Base-by-base conservation (phyloP, 768 basidiomycete genomes). In the Kwoniella bestiolae region DNA sequence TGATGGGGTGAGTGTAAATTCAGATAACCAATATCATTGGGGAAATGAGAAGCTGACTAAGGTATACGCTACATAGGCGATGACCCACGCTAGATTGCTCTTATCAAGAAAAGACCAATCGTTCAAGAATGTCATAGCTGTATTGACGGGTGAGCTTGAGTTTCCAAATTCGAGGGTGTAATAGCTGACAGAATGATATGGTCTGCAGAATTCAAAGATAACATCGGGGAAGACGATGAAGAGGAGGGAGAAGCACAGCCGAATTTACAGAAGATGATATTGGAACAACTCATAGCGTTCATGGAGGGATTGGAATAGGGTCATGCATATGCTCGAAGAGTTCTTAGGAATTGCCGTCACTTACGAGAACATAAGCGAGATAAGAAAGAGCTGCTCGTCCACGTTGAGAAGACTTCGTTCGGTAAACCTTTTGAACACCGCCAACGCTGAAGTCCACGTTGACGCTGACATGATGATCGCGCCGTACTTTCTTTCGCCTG, bases 1-100 rank as follows among this genome's bases (percentile, higher is more conserved):
- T 72, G 95, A 98, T 73, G 96, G 95, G 38, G 96, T 96, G 83
- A 61, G 91, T 81, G n/a, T n/a, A n/a, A n/a, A n/a, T n/a, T n/a
- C n/a, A n/a, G n/a, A n/a, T n/a, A n/a, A n/a, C n/a, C n/a, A n/a
- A n/a, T n/a, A n/a, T n/a, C n/a, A n/a, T n/a, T n/a, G n/a, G n/a
- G n/a, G n/a, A n/a, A n/a, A n/a, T n/a, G n/a, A n/a, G n/a, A n/a
- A n/a, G n/a, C n/a, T n/a, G n/a, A n/a, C n/a, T n/a, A n/a, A n/a
- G n/a, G n/a, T n/a, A n/a, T n/a, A n/a, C n/a, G n/a, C n/a, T n/a
- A n/a, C n/a, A n/a, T n/a, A 98, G 95, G 88, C 94, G 56, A 89
- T 88, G 52, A 82, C 83, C 11, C 95, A 98, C 81, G 83, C 88
- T 6, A 79, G 85, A 58, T 86, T 88, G 73, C 90, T 98, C 85